These are phyloP conservation scores for Nakazawaea peltata DNA, from an alignment of 805 yeast species.

Conservation along the genomic window DNA sequence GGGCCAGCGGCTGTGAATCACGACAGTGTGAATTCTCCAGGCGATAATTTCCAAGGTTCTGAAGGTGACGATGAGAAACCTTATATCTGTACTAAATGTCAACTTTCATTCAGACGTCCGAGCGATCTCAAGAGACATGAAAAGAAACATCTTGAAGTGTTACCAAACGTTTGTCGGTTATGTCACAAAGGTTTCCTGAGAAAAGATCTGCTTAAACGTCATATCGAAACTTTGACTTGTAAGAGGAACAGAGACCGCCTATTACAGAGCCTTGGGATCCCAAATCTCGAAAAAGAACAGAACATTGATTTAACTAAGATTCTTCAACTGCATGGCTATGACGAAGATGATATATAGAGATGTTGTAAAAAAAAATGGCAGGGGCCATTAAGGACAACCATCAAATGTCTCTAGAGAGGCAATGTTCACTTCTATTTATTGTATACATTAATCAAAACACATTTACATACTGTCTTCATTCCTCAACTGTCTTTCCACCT, in stretches of 20 bases:
- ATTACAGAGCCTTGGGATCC: constrained; percentile 23
- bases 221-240: constrained; percentile 67
- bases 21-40: background rate
- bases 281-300: constrained; percentile 3
- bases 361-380: too few relatives aligned
- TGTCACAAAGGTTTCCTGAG: constrained; percentile 84
- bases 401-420: too few relatives aligned
- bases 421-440: too few relatives aligned
- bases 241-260: constrained; percentile 58
- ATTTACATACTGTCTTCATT: too few relatives aligned
- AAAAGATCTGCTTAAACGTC: constrained; percentile 75
- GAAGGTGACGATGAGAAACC: constrained; percentile 21
- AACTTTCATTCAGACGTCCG: constrained; percentile 56
- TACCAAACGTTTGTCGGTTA: constrained; percentile 66
- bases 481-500: too few relatives aligned
- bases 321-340: too few relatives aligned
- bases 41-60: background rate
- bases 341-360: too few relatives aligned
- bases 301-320: constrained; percentile 4
- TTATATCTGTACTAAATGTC: constrained; percentile 52
- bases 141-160: constrained; percentile 61
- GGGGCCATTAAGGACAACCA: too few relatives aligned
- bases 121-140: constrained; percentile 70
- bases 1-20: too few relatives aligned
- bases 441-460: too few relatives aligned